Conservation (phyloP, 495 filamentous ascomycete genomes). For the Hypoxylon cercidicola region DNA sequence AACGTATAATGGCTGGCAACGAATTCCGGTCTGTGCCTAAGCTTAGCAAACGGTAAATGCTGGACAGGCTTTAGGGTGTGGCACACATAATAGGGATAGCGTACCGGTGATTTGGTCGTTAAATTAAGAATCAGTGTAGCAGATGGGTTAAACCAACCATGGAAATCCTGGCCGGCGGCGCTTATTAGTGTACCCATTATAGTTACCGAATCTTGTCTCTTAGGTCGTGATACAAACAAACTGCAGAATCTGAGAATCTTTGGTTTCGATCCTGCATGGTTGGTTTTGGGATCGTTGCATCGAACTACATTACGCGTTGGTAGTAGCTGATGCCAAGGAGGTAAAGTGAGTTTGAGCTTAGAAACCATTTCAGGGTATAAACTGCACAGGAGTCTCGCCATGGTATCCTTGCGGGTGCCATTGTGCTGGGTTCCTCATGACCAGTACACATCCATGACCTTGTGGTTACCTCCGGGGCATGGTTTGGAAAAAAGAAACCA, state of each 20-base stretch:
- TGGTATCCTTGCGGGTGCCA: conserved; percentile 14
- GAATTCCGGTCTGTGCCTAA: too few species aligned
- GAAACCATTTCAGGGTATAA: conserved; percentile 1
- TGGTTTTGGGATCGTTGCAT: conserved; percentile 1
- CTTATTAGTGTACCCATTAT: background rate
- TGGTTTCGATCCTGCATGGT: background rate
- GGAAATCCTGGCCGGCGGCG: background rate
- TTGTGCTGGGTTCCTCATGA: conserved; percentile 9
- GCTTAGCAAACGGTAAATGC: background rate
- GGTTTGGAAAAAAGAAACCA: conserved; percentile 16
- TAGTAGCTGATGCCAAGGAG: background rate
- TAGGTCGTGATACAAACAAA: conserved; percentile 3
- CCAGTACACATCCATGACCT: conserved; percentile 2
- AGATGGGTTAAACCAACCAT: background rate
- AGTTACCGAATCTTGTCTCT: background rate
- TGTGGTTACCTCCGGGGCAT: conserved; percentile 8
- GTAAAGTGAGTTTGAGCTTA: background rate
- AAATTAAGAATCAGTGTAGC: conserved; percentile 1
- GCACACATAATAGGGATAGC: background rate
- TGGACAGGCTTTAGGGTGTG: background rate
- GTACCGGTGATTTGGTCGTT: conserved; percentile 6
- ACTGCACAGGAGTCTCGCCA: conserved; percentile 6
- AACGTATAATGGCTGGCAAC: too few species aligned
- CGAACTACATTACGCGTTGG: background rate
- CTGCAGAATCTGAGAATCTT: background rate